Percentiles rank a stretch among this genome's conserved stretches.
phyloP scores from a whole-genome alignment of 768 basidiomycete species.

The Trametes cingulata region DNA sequence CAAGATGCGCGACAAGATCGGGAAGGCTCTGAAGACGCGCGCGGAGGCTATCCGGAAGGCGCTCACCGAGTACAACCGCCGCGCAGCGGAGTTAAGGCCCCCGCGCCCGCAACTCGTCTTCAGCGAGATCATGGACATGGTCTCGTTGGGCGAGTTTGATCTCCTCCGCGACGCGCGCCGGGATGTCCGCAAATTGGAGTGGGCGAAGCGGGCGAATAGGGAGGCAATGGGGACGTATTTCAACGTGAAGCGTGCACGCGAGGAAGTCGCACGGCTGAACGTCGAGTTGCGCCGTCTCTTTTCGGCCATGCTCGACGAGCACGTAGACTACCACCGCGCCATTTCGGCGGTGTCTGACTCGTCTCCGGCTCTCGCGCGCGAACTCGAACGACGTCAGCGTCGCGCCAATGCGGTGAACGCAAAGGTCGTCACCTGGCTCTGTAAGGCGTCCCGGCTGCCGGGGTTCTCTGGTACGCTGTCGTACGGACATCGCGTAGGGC shows the following conservation, averaged over 20 bases:
- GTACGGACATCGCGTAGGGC: not conserved
- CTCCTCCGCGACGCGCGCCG: constrained; percentile 34
- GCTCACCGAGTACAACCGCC: constrained; percentile 34
- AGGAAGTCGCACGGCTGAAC: constrained; percentile 36
- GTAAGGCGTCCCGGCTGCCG: not conserved
- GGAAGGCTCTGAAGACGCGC: constrained; percentile 34
- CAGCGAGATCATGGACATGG: constrained; percentile 17
- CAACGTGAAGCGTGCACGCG: constrained; percentile 31
- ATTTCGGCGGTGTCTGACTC: not conserved
- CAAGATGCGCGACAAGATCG: constrained; percentile 36
- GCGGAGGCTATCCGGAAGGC: constrained; percentile 36
- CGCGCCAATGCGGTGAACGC: constrained; percentile 1
- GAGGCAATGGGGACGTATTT: constrained; percentile 32
- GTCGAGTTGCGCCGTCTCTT: constrained; percentile 34
- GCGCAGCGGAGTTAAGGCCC: constrained; percentile 25
- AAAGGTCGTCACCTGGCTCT: not conserved
- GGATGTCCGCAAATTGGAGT: constrained; percentile 31
- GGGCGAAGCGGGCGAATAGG: constrained; percentile 42
- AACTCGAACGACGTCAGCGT: constrained; percentile 1
- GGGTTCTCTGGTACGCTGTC: constrained; percentile 3
- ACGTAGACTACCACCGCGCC: constrained; percentile 12
- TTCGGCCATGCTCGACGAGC: constrained; percentile 32
- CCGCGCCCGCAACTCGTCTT: constrained; percentile 16
- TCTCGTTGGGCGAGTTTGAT: constrained; percentile 31
- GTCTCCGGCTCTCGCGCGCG: constrained; percentile 11